These are phyloP conservation scores for Mucor velutinosus DNA, from an alignment of 371 early-diverging fungal genomes.

Conservation along the genomic window DNA sequence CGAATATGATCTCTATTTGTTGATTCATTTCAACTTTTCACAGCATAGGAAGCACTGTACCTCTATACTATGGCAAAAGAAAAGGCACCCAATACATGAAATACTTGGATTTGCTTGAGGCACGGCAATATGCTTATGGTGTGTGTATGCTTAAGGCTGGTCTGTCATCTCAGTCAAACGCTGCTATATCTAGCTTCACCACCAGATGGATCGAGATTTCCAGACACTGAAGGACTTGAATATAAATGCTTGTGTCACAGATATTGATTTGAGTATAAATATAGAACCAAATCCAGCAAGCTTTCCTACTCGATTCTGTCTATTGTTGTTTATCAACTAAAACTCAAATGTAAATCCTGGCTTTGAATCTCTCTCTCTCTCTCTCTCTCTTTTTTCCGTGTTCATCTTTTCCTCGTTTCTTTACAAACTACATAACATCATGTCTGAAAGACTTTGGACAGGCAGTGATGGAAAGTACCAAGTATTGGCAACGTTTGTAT, in stretches of 20 bases:
- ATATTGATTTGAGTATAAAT: neutral
- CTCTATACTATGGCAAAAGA: no score
- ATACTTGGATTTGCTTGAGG: no score
- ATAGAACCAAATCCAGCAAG: neutral
- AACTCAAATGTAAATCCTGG: neutral
- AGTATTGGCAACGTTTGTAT: conserved; percentile 37
- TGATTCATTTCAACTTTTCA: no score
- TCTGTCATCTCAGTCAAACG: neutral
- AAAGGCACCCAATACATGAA: no score
- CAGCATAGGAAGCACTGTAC: no score
- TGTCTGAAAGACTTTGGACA: conserved; percentile 31
- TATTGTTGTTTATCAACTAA: neutral
- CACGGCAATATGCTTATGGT: no score
- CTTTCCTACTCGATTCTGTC: neutral
- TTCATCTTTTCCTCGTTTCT: neutral
- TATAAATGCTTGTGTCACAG: neutral
- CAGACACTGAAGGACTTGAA: neutral
- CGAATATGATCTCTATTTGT: no score
- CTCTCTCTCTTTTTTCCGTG: neutral
- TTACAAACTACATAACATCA: neutral
- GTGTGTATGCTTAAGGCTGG: no score
- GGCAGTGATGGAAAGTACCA: conserved; percentile 45
- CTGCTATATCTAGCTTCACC: neutral
- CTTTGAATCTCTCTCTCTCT: neutral
- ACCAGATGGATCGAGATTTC: neutral